Evolutionary conservation across 2,329 filamentous ascomycete genomes (phyloP).

Genomic region (Botryosphaeria agaves): DNA sequence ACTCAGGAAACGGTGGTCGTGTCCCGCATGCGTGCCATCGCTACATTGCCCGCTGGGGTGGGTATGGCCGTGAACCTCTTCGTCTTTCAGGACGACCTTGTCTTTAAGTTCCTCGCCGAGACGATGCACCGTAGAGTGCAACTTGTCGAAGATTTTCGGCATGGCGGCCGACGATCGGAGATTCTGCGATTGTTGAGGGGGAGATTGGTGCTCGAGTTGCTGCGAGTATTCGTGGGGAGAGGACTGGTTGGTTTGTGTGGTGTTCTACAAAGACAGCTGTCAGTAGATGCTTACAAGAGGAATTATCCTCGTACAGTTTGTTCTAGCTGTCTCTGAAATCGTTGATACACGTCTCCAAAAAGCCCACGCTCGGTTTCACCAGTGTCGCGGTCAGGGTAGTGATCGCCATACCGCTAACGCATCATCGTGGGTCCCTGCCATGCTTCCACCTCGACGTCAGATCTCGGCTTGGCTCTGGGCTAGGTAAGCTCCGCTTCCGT

Average conservation of each 20-base stretch:
- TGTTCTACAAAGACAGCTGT: too few relatives aligned
- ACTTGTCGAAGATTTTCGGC: constrained; percentile 35
- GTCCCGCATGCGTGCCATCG: constrained; percentile 19
- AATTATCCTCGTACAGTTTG: constrained; percentile 5
- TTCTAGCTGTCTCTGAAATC: constrained; percentile 17
- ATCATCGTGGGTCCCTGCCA: constrained; percentile 21
- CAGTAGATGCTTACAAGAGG: constrained; percentile 15
- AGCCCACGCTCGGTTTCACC: constrained; percentile 30
- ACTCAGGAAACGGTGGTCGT: constrained; percentile 35
- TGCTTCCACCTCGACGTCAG: too few relatives aligned
- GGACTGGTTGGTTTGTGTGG: too few relatives aligned
- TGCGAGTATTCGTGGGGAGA: too few relatives aligned
- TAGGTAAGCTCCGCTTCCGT: too few relatives aligned
- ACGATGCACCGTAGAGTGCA: constrained; percentile 34
- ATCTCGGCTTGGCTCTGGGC: too few relatives aligned
- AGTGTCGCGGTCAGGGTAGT: constrained; percentile 23
- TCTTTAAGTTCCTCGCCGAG: constrained; percentile 34
- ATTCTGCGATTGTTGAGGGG: constrained; percentile 10
- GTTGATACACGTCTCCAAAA: constrained; percentile 33
- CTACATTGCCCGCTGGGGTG: constrained; percentile 21
- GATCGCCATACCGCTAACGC: constrained; percentile 36
- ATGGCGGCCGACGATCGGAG: constrained; percentile 12
- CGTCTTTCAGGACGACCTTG: constrained; percentile 24
- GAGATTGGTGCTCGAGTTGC: constrained; percentile 5
- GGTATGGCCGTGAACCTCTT: constrained; percentile 30